Percentiles rank a stretch among this genome's conserved stretches.
phyloP scores from a whole-genome alignment of 2,329 filamentous ascomycete genomes.

The Nothophaeocryptopus gaeumannii region DNA sequence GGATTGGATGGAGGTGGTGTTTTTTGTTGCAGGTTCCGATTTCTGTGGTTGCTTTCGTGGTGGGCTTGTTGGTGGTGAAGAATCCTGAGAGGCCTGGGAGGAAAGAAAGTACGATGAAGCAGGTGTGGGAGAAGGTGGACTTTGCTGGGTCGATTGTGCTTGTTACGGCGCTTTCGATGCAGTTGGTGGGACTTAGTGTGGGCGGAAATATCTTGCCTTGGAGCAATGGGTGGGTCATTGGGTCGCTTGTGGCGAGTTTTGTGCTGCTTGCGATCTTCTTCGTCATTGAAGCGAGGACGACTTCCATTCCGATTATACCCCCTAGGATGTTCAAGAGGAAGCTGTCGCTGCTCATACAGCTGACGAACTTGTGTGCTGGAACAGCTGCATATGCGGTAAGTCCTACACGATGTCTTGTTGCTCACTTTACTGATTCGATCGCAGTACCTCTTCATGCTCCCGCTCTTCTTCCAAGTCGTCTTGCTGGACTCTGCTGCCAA shows the following conservation, averaged over 20 bases:
- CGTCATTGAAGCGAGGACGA: conserved; percentile 41
- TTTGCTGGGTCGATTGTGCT: conserved; percentile 57
- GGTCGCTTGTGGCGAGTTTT: conserved; percentile 39
- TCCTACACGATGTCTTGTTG: conserved; percentile 38
- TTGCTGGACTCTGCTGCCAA: conserved; percentile 54
- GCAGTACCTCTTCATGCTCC: conserved; percentile 48
- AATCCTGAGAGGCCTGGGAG: conserved; percentile 36
- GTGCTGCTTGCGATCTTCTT: conserved; percentile 40
- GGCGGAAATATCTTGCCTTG: conserved; percentile 48
- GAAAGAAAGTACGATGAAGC: conserved; percentile 31
- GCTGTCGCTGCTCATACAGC: conserved; percentile 54
- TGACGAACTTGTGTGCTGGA: conserved; percentile 60
- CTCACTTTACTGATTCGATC: background rate
- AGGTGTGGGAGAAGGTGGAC: conserved; percentile 57
- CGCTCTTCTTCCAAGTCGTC: conserved; percentile 63
- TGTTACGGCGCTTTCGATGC: conserved; percentile 57
- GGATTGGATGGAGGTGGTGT: conserved; percentile 48
- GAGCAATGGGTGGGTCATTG: conserved; percentile 42
- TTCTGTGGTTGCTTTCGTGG: conserved; percentile 53
- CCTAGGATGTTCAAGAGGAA: conserved; percentile 54
- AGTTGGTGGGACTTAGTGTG: conserved; percentile 47
- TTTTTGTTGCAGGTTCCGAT: conserved; percentile 63
- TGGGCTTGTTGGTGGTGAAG: conserved; percentile 54
- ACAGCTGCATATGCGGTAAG: conserved; percentile 58
- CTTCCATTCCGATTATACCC: conserved; percentile 46